Percentiles rank a stretch among this genome's conserved stretches.
Conservation (phyloP, 352 stramenopile species). For the Globisporangium takayamanum region DNA sequence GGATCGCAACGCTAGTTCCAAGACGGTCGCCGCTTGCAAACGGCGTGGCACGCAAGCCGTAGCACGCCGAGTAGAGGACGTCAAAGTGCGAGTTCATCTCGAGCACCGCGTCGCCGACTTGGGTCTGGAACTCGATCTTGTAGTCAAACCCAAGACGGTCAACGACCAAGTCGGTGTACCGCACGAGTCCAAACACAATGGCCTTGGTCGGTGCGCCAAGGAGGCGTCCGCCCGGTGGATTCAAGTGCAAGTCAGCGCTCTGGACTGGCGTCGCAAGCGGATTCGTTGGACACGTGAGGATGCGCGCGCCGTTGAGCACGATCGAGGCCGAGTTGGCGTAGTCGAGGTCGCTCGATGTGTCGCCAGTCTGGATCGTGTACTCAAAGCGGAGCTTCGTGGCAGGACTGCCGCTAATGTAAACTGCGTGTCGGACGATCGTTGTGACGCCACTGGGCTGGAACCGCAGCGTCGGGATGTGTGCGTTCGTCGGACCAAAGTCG, state of each 20-base stretch:
- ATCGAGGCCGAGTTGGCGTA: conserved; percentile 53
- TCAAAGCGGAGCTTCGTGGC: conserved; percentile 53
- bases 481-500: conserved; percentile 20
- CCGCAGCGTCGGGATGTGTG: conserved; percentile 31
- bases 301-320: conserved; percentile 58
- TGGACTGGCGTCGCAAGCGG: conserved; percentile 32
- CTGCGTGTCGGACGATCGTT: conserved; percentile 49
- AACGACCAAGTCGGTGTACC: conserved; percentile 67
- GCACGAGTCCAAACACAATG: conserved; percentile 53
- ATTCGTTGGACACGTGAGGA: conserved; percentile 56
- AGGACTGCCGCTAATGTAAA: conserved; percentile 50
- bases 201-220: conserved; percentile 29
- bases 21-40: conserved; percentile 51
- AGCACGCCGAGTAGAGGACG: conserved; percentile 66
- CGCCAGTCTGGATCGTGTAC: conserved; percentile 68
- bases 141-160: conserved; percentile 71
- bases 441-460: conserved; percentile 48
- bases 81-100: conserved; percentile 51
- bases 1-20: conserved; percentile 60
- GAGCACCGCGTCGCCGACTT: conserved; percentile 31
- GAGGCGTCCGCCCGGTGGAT: conserved; percentile 59
- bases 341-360: conserved; percentile 55
- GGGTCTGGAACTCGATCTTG: conserved; percentile 44
- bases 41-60: conserved; percentile 52
- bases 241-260: conserved; percentile 63